Evolutionary conservation across 768 basidiomycete genomes (phyloP).

Genomic region (Leccinum disarticulatum): DNA sequence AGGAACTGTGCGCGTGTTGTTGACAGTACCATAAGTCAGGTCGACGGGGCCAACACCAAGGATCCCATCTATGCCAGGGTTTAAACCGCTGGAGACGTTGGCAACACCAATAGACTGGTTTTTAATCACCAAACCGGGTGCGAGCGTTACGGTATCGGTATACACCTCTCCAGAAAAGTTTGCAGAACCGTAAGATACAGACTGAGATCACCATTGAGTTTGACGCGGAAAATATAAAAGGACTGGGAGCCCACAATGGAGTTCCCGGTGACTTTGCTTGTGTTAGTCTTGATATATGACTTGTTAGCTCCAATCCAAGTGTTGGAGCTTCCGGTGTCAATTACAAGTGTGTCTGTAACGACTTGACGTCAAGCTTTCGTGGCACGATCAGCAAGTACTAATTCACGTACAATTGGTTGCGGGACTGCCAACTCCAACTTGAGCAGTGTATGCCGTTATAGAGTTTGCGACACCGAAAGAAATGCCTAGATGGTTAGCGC

Average conservation of each 20-base stretch:
- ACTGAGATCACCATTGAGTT: background rate
- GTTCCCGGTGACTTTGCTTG: conserved; percentile 25
- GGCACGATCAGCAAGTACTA: background rate
- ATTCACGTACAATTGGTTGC: conserved; percentile 14
- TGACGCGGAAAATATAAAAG: background rate
- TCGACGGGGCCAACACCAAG: conserved; percentile 36
- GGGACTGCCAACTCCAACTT: conserved; percentile 25
- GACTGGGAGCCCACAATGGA: background rate
- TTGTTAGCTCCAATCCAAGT: conserved; percentile 32
- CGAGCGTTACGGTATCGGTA: conserved; percentile 5
- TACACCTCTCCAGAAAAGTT: conserved; percentile 11
- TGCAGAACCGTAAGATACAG: conserved; percentile 6
- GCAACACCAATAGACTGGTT: conserved; percentile 40
- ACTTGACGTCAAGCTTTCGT: background rate
- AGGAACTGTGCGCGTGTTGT: conserved; percentile 20
- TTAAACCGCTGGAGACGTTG: background rate
- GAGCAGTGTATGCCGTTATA: conserved; percentile 24
- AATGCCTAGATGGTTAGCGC: conserved; percentile 27
- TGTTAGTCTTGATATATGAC: conserved; percentile 27
- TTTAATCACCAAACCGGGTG: conserved; percentile 1
- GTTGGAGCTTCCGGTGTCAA: conserved; percentile 31
- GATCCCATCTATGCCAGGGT: conserved; percentile 37
- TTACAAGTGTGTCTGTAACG: conserved; percentile 22
- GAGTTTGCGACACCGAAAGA: conserved; percentile 20
- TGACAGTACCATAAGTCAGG: conserved; percentile 30